These are phyloP conservation scores for Beauveria sp. DNA, from an alignment of 2,329 filamentous ascomycete genomes.

Conservation along the genomic window DNA sequence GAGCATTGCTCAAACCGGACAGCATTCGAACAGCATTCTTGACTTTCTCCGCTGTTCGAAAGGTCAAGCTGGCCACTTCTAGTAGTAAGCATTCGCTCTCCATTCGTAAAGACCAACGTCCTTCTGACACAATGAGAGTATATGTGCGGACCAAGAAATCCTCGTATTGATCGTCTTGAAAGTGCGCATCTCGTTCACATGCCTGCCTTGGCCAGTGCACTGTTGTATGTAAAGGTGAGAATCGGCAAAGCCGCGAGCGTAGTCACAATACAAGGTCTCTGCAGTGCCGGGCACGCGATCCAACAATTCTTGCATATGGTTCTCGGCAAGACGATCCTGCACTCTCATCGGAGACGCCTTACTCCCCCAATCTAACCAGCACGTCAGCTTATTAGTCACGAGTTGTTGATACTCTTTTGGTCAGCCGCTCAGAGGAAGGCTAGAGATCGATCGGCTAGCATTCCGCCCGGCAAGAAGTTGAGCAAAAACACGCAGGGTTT, in stretches of 20 bases:
- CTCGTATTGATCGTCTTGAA: not conserved
- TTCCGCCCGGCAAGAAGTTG: not conserved
- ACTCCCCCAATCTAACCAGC: too few relatives aligned
- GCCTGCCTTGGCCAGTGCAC: not conserved
- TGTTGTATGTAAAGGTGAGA: not conserved
- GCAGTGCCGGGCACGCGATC: not conserved
- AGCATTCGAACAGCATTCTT: conserved; percentile 30
- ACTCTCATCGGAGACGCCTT: too few relatives aligned
- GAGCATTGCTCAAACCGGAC: conserved; percentile 39
- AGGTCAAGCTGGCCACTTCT: conserved; percentile 36
- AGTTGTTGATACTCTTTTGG: not conserved
- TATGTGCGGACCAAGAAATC: too few relatives aligned
- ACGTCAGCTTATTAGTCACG: too few relatives aligned
- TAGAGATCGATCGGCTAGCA: not conserved
- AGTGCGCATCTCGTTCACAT: not conserved
- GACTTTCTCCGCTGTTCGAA: conserved; percentile 35
- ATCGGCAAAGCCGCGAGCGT: too few relatives aligned
- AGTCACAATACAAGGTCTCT: too few relatives aligned
- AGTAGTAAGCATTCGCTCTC: conserved; percentile 17
- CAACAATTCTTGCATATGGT: not conserved
- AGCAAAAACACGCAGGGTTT: too few relatives aligned
- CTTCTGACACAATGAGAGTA: too few relatives aligned
- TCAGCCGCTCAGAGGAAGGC: not conserved
- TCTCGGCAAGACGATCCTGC: not conserved
- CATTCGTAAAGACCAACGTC: too few relatives aligned